Evolutionary conservation across 257 asterid species (phyloP), one percentile per base, ranked within the genome.

Genomic region (Solanum appendiculatum): DNA sequence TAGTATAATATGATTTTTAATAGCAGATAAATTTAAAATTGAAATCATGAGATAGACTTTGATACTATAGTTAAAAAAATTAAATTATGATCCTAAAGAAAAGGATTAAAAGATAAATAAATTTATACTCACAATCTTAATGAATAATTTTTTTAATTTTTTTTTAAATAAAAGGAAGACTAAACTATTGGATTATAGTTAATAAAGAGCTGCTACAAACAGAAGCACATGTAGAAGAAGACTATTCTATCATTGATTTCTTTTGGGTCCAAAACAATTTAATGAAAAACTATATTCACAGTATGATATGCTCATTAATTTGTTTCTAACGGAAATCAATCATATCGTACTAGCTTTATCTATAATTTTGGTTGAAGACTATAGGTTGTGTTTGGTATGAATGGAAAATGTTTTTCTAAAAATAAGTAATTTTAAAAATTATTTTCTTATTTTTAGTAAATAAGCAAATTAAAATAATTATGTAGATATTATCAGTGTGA

Each of bases 151-250:
- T 11, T 60, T n/a, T n/a, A 16, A 15, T 21, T 56, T 20, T 9
- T 60, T n/a, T n/a, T 9, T 6, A 4, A 6, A 60, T 9, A 60
- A 60, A 9, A 10, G 29, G 25, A 25, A 78, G 27, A 64, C 12
- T 37, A 48, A 48, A 83, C 15, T 60, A 56, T 64, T 34, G 75
- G 37, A 60, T 60, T 29, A 82, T 51, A 34, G 77, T 37, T 5
- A 84, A 83, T 54, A 34, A 84, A 8, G 78, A 58, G 48, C 5
- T 4, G 27, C 31, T 5, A 10, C 33, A 66, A 84, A 84, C 86
- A 64, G 44, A 40, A 84, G 81, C 86, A 84, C 86, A 64, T 84
- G 86, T 84, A 44, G 81, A 60, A 56, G 56, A 84, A 84, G 74
- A 84, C 44, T 64, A 29, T 84, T 29, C 10, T 84, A 84, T 84